Conservation (phyloP, 164 flowering plant species). For the Litsea cubeba region DNA sequence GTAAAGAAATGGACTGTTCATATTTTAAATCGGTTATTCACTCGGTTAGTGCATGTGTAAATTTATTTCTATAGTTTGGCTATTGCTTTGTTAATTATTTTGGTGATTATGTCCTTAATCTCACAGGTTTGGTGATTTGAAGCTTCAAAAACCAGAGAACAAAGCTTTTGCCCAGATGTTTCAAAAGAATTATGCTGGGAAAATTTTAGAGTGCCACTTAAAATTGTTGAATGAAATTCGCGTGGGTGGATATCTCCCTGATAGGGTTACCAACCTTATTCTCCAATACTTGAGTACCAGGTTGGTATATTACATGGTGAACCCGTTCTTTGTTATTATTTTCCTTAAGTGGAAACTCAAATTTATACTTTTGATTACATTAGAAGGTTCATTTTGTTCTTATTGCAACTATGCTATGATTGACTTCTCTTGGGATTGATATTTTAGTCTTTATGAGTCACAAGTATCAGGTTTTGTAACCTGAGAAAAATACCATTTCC, state of each 20-base stretch:
- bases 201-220: constrained; percentile 84
- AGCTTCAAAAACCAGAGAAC: constrained; percentile 85
- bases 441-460: too few species aligned
- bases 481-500: too few species aligned
- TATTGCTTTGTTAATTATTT: background rate
- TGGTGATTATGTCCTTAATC: background rate
- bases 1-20: constrained; percentile 99
- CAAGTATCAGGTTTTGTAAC: too few species aligned
- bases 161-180: constrained; percentile 95
- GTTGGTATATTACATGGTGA: constrained; percentile 29
- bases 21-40: constrained; percentile 87
- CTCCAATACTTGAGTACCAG: constrained; percentile 96
- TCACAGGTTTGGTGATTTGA: constrained; percentile 90
- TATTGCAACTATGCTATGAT: too few species aligned
- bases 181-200: constrained; percentile 88
- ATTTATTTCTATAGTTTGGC: background rate
- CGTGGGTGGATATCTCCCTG: constrained; percentile 91
- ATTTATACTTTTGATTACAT: too few species aligned
- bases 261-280: constrained; percentile 88
- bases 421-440: too few species aligned
- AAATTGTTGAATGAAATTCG: constrained; percentile 86
- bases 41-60: constrained; percentile 46
- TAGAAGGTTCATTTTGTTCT: too few species aligned
- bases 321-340: background rate
- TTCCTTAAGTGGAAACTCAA: background rate